Percentiles rank a stretch among this genome's conserved stretches.
These are phyloP conservation scores for Erodium chrysanthum DNA, from an alignment of 441 rosid genomes.

Conservation along the genomic window DNA sequence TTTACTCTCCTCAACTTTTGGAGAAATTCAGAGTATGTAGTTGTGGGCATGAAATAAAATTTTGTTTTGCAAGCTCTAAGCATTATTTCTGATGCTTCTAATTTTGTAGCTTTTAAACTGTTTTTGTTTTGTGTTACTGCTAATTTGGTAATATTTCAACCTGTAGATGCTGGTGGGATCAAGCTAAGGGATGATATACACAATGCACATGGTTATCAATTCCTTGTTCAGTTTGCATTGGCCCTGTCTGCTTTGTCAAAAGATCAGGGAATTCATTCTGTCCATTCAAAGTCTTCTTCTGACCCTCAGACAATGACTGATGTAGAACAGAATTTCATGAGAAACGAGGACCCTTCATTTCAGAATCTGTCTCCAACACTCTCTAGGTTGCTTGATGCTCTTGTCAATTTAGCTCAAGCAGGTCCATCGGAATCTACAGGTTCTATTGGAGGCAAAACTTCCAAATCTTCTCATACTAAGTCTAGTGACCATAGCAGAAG, in stretches of 20 bases:
- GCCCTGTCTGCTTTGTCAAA: conserved; percentile 63
- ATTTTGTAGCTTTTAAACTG: conserved; percentile 1
- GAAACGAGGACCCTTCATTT: conserved; percentile 38
- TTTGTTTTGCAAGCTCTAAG: neutral
- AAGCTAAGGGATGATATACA: conserved; percentile 97
- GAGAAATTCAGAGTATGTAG: neutral
- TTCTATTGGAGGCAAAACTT: conserved; percentile 39
- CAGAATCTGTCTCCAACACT: conserved; percentile 66
- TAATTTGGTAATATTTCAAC: conserved; percentile 34
- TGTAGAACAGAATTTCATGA: conserved; percentile 24
- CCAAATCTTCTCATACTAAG: conserved; percentile 48
- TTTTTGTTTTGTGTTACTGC: conserved; percentile 18
- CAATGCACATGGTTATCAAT: conserved; percentile 99
- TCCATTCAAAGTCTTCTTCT: conserved; percentile 31
- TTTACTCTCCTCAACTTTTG: conserved; percentile 5
- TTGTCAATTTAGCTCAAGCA: conserved; percentile 90
- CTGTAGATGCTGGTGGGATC: conserved; percentile 86
- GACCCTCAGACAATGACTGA: conserved; percentile 29
- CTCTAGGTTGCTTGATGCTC: conserved; percentile 95
- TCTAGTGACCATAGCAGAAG: conserved; percentile 48
- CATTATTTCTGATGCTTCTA: conserved; percentile 3
- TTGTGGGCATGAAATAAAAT: conserved; percentile 8
- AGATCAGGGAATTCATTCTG: conserved; percentile 30
- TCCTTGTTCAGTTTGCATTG: conserved; percentile 95
- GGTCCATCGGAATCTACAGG: conserved; percentile 59